Evolutionary conservation across 2,329 filamentous ascomycete species (phyloP).

Genomic region (Alternaria gaisen): DNA sequence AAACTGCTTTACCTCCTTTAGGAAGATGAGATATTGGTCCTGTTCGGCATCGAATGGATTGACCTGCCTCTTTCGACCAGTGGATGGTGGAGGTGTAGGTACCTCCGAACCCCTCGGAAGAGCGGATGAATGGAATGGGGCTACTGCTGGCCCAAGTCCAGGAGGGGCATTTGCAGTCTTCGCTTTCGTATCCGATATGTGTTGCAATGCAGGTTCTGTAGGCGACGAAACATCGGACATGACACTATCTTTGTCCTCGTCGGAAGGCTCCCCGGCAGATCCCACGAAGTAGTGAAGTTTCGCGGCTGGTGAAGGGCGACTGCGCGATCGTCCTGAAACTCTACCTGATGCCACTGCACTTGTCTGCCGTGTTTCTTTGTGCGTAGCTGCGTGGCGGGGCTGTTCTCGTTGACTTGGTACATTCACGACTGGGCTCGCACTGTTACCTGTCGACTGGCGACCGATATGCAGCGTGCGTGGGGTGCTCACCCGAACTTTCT

Average conservation of each 20-base stretch:
- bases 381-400: not conserved
- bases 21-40: conserved; percentile 49
- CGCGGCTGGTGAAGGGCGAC: not conserved
- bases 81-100: not conserved
- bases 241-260: conserved; percentile 16
- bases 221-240: conserved; percentile 13
- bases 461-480: conserved; percentile 25
- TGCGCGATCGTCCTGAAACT: not conserved
- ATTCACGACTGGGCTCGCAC: not conserved
- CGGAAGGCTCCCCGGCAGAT: not conserved
- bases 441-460: not conserved
- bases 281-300: conserved; percentile 10
- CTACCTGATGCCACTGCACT: not conserved
- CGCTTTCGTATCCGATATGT: not conserved
- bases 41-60: conserved; percentile 30
- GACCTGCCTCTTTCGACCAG: not conserved
- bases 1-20: conserved; percentile 53
- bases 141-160: not conserved
- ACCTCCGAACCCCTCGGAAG: not conserved
- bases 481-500: not conserved
- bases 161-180: not conserved
- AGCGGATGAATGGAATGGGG: not conserved
- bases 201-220: not conserved
- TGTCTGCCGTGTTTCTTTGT: not conserved
- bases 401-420: not conserved